Percentiles rank a stretch among this genome's conserved stretches.
Evolutionary conservation across 768 basidiomycete genomes (phyloP).

Genomic region (Leccinellum albellum): DNA sequence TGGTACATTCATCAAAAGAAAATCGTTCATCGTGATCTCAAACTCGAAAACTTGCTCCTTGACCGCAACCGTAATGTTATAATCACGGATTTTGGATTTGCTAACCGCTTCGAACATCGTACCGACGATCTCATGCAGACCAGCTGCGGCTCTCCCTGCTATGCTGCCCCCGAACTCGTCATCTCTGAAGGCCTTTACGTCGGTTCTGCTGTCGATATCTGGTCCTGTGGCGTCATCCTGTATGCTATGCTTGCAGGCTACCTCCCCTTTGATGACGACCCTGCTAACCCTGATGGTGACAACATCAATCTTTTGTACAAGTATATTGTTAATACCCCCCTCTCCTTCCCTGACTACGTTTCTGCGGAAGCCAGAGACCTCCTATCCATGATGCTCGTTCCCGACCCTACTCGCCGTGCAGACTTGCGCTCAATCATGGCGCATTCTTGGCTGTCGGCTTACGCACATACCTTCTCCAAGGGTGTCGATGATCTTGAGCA

Average conservation of each 20-base stretch:
- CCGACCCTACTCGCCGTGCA: slow-evolving; percentile 79
- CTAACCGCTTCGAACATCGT: slow-evolving; percentile 93
- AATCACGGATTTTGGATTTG: slow-evolving; percentile 99
- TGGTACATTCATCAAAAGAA: slow-evolving; percentile 99
- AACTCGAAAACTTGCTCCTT: slow-evolving; percentile 95
- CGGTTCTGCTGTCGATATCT: slow-evolving; percentile 96
- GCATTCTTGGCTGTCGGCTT: slow-evolving; percentile 78
- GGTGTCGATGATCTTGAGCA: slow-evolving; percentile 76
- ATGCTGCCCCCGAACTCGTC: slow-evolving; percentile 97
- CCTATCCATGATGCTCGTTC: slow-evolving; percentile 89
- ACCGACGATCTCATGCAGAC: slow-evolving; percentile 98
- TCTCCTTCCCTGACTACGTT: slow-evolving; percentile 96
- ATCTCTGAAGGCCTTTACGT: slow-evolving; percentile 96
- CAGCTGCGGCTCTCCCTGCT: slow-evolving; percentile 94
- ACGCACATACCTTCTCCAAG: slow-evolving; percentile 51
- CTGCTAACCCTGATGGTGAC: slow-evolving; percentile 96
- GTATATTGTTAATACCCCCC: slow-evolving; percentile 95
- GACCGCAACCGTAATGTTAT: slow-evolving; percentile 98
- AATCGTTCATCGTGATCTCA: slow-evolving; percentile 98
- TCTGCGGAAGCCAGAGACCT: slow-evolving; percentile 80
- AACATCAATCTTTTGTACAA: slow-evolving; percentile 99
- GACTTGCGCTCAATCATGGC: slow-evolving; percentile 76
- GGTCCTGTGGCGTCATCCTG: slow-evolving; percentile 93
- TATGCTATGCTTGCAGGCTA: slow-evolving; percentile 98
- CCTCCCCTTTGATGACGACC: slow-evolving; percentile 99